phyloP scores from a whole-genome alignment of 352 stramenopile genomes.

The Pythium plurisporium region DNA sequence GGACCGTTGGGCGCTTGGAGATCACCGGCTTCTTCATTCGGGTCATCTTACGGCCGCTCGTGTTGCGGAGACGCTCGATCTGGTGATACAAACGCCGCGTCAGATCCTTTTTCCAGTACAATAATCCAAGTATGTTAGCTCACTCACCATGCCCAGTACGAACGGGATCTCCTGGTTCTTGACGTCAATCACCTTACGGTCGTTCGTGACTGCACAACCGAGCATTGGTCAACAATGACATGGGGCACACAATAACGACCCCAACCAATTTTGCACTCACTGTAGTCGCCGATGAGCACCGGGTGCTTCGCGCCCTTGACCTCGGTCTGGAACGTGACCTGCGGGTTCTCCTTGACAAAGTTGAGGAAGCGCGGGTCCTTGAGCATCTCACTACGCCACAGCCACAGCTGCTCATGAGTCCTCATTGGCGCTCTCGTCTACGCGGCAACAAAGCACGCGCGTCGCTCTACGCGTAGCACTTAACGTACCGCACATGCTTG shows the following conservation, averaged over 20 bases:
- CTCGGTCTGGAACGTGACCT: constrained; percentile 81
- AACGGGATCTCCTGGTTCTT: constrained; percentile 87
- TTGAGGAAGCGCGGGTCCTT: constrained; percentile 69
- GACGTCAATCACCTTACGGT: constrained; percentile 81
- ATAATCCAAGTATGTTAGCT: neutral
- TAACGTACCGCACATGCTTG: constrained; percentile 53
- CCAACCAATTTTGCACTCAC: constrained; percentile 24
- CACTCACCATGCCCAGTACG: constrained; percentile 69
- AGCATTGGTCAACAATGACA: neutral
- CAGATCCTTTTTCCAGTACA: neutral
- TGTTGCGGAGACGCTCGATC: constrained; percentile 81
- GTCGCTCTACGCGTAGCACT: too few relatives aligned
- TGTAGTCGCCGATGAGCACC: constrained; percentile 81
- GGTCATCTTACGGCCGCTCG: constrained; percentile 87
- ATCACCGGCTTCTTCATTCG: constrained; percentile 79
- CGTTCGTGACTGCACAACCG: constrained; percentile 53
- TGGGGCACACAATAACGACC: neutral
- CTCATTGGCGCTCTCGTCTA: too few relatives aligned
- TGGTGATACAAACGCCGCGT: constrained; percentile 10
- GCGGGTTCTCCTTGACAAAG: constrained; percentile 86
- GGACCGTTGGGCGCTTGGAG: constrained; percentile 73
- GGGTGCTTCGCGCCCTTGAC: constrained; percentile 81
- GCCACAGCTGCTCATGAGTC: too few relatives aligned
- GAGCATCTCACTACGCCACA: constrained; percentile 50
- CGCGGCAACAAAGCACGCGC: too few relatives aligned